These are phyloP conservation scores for Ampelocalamus luodianensis DNA, from an alignment of 176 grass and related monocot species.

Conservation along the genomic window DNA sequence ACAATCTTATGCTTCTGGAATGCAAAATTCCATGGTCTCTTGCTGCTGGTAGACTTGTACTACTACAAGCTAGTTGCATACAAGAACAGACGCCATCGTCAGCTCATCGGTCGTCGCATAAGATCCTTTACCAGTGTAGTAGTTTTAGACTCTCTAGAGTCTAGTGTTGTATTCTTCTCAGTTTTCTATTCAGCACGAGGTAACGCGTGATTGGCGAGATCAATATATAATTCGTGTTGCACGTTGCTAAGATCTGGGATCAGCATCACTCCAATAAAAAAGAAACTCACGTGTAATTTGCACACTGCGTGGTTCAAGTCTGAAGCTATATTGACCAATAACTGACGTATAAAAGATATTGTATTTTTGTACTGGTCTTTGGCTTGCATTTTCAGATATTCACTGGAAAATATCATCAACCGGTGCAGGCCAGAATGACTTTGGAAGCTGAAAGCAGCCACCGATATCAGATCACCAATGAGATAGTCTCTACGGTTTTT, in stretches of 20 bases:
- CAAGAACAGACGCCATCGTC: neutral
- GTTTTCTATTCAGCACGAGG: constrained; percentile 23
- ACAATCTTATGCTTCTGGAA: neutral
- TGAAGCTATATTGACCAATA: neutral
- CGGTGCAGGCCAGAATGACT: neutral
- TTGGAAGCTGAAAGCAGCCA: neutral
- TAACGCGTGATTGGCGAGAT: constrained; percentile 9
- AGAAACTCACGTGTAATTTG: constrained; percentile 14
- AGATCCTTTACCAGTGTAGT: neutral
- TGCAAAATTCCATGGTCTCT: neutral
- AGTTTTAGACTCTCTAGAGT: neutral
- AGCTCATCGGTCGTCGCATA: constrained; percentile 14
- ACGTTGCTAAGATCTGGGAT: neutral
- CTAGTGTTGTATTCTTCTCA: neutral
- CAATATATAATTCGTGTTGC: constrained; percentile 21
- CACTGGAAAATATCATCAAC: constrained; percentile 28
- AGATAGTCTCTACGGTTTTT: neutral
- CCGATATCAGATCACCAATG: neutral
- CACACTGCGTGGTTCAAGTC: neutral
- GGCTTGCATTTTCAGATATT: constrained; percentile 27
- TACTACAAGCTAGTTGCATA: neutral
- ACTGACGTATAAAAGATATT: constrained; percentile 2
- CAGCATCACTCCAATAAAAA: neutral
- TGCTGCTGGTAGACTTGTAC: neutral
- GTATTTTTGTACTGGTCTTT: neutral